A percentile compares a stretch with the other conserved stretches of the same genome.
Evolutionary conservation across 2,329 filamentous ascomycete species (phyloP).

Genomic region (Colletotrichum sp.): DNA sequence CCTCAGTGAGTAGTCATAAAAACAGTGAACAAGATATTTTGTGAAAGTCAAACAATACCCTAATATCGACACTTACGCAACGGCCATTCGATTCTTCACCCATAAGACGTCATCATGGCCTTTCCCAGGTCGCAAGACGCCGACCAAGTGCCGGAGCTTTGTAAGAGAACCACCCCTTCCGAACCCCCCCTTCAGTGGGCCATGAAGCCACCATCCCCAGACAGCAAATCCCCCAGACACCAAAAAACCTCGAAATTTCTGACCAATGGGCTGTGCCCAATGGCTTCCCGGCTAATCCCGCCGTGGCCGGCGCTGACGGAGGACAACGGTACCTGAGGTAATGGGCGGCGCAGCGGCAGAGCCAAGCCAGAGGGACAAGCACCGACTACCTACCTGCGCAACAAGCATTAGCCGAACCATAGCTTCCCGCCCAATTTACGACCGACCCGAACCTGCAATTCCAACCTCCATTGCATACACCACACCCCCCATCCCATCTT

Average conservation of each 20-base stretch:
- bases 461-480: background rate
- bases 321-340: constrained; percentile 14
- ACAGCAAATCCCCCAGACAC: background rate
- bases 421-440: background rate
- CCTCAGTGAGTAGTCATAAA: background rate
- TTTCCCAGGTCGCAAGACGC: background rate
- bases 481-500: background rate
- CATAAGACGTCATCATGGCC: background rate
- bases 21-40: background rate
- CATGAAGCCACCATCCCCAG: constrained; percentile 8
- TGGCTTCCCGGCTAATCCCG: constrained; percentile 20
- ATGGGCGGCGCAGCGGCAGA: background rate
- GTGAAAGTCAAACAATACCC: background rate
- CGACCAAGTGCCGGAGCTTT: background rate
- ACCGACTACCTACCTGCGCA: background rate
- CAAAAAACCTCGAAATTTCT: background rate
- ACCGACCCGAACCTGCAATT: background rate
- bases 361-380: background rate
- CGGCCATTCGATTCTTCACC: background rate
- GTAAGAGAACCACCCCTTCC: background rate
- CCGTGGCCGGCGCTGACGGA: constrained; percentile 12
- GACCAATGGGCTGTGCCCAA: constrained; percentile 4
- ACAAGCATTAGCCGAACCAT: background rate
- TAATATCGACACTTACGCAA: background rate
- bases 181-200: constrained; percentile 9